Base-by-base conservation (phyloP, 257 asterid genomes). In the Cordia subcordata region DNA sequence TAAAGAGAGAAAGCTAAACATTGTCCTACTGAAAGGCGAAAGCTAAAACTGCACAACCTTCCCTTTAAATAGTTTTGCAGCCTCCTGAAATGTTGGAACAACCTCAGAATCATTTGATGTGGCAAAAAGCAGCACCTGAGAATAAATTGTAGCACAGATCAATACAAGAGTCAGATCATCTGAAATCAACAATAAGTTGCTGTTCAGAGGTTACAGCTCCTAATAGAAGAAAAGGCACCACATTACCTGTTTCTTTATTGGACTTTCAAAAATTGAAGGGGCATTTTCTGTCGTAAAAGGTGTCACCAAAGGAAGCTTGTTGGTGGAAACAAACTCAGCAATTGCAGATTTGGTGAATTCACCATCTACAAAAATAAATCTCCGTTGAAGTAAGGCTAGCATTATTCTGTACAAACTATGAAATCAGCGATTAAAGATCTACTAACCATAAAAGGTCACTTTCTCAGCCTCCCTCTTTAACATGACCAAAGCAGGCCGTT, bases 261-360 rank as follows among this genome's bases (percentile, higher is more conserved):
- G 64, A 81, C 86, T 84, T 60, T 79, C 96, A 52, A 93, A 93
- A 67, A 93, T 86, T 57, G 70, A 56, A 13, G 92, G 61, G 14
- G 94, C 96, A 71, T 73, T 89, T 71, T 89, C 99, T 68, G 79
- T 66, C 69, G 79, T 85, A 72, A 89, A 89, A 50, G 81, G 68
- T 52, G 83, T 85, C 79, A 93, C 97, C 53, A 93, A 60, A 54
- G 99, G 95, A 68, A 86, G 80, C 85, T 89, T 93, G 85, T 83
- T 93, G 69, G 86, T 81, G 46, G 81, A 75, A 71, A 93, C 80
- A 83, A 93, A 93, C 66, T 85, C 83, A 58, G 81, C 72, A 62
- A 89, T 85, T 53, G 55, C 80, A 44, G 82, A 72, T 76, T 77
- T 86, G 64, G 68, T 71, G 79, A 89, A 86, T 49, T 81, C 67